Evolutionary conservation across 1,284 basidiomycete species (phyloP).

Genomic region (Apiotrichum domesticum): DNA sequence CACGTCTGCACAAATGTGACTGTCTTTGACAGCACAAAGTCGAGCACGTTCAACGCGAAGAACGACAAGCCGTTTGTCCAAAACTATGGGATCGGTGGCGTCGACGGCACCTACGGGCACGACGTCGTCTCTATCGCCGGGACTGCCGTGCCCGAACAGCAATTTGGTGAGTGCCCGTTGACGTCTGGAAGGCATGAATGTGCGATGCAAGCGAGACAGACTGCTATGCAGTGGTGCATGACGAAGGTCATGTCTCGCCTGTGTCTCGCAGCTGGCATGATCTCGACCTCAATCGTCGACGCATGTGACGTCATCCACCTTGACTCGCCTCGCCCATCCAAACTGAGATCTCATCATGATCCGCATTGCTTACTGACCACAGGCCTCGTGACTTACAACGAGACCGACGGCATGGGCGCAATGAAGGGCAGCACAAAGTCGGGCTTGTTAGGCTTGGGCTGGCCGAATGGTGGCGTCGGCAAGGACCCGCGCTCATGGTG

Average conservation of each 20-base stretch:
- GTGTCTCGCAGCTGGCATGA: no score
- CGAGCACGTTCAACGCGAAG: slow-evolving; percentile 27
- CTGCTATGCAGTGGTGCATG: no score
- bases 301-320: no score
- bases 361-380: background rate
- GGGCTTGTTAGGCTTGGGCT: slow-evolving; percentile 47
- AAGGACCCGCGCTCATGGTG: slow-evolving; percentile 42
- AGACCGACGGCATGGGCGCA: slow-evolving; percentile 27
- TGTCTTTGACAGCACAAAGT: slow-evolving; percentile 27
- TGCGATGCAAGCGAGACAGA: no score
- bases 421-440: slow-evolving; percentile 25
- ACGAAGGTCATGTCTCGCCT: no score
- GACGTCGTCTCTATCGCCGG: background rate
- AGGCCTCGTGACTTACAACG: slow-evolving; percentile 27
- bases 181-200: no score
- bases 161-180: slow-evolving; percentile 12
- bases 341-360: no score
- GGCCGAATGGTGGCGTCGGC: slow-evolving; percentile 27
- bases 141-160: background rate
- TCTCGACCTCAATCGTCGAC: no score
- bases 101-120: background rate
- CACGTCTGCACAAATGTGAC: slow-evolving; percentile 12
- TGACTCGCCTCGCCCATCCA: no score
- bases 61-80: slow-evolving; percentile 5
- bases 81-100: background rate